These are phyloP conservation scores for Agastache rugosa DNA, from an alignment of 257 asterid genomes.

Conservation along the genomic window DNA sequence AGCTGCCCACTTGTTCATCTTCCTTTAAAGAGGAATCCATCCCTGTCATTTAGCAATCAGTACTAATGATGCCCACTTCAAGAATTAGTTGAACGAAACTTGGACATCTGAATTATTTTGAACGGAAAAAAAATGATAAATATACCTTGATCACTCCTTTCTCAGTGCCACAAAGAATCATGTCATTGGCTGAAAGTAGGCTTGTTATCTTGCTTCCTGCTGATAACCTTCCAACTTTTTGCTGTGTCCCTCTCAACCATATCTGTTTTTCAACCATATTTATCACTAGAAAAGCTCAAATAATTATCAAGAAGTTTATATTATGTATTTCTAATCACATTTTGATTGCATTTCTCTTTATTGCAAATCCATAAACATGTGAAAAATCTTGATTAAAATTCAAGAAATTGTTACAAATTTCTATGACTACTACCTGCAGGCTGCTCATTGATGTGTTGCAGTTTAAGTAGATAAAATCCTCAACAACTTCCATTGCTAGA, in stretches of 20 bases:
- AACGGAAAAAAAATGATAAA: neutral
- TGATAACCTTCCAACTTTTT: constrained; percentile 89
- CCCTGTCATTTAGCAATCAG: constrained; percentile 59
- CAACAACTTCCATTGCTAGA: constrained; percentile 89
- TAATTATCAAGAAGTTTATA: neutral
- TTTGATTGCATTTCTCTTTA: neutral
- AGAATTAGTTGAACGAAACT: neutral
- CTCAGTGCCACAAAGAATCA: constrained; percentile 91
- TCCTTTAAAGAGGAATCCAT: constrained; percentile 87
- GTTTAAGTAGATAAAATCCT: constrained; percentile 79
- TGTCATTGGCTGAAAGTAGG: constrained; percentile 83
- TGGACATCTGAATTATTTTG: neutral
- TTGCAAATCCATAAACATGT: neutral
- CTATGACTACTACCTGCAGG: constrained; percentile 77
- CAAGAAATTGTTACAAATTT: neutral
- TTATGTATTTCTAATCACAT: neutral
- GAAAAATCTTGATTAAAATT: neutral
- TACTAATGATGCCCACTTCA: neutral
- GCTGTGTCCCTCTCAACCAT: constrained; percentile 91
- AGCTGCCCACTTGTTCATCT: constrained; percentile 27
- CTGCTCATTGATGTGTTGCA: constrained; percentile 69
- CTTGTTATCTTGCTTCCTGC: constrained; percentile 95
- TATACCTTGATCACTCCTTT: constrained; percentile 86
- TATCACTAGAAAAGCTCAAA: neutral
- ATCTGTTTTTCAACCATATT: constrained; percentile 45